These are phyloP conservation scores for Albophoma yamanashiensis DNA, from an alignment of 2,329 filamentous ascomycete species.

Conservation along the genomic window DNA sequence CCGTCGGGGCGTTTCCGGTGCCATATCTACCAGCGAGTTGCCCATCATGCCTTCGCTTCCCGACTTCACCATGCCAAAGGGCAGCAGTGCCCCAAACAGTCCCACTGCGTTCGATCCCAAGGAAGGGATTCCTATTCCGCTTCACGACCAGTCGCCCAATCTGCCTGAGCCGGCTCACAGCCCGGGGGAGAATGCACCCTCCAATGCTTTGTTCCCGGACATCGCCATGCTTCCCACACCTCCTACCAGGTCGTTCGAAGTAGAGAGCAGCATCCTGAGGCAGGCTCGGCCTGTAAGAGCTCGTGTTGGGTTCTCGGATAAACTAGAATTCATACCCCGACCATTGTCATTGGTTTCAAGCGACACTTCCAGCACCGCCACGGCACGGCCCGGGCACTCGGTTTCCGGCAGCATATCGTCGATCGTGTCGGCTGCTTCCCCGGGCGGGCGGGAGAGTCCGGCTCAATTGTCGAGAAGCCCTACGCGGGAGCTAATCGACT, in stretches of 20 bases:
- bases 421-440: constrained; percentile 49
- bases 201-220: not conserved
- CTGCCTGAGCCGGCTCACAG: constrained; percentile 4
- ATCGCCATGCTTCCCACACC: not conserved
- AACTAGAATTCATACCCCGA: constrained; percentile 70
- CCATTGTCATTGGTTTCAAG: constrained; percentile 77
- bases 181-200: not conserved
- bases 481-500: constrained; percentile 32
- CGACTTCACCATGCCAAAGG: constrained; percentile 37
- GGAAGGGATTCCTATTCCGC: constrained; percentile 12
- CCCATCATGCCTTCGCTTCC: constrained; percentile 54
- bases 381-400: constrained; percentile 59
- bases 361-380: constrained; percentile 70
- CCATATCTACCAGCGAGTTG: constrained; percentile 77
- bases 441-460: constrained; percentile 28
- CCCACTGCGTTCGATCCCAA: constrained; percentile 34
- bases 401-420: constrained; percentile 74
- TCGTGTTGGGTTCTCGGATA: constrained; percentile 75
- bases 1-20: constrained; percentile 58
- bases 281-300: constrained; percentile 35
- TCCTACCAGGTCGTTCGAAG: constrained; percentile 3
- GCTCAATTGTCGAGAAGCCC: constrained; percentile 25
- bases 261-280: constrained; percentile 8
- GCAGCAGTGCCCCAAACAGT: constrained; percentile 55
- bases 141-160: constrained; percentile 2